A percentile compares a stretch with the other conserved stretches of the same genome.
Conservation (phyloP, 257 asterid genomes). For the Nicotiana tabacum region DNA sequence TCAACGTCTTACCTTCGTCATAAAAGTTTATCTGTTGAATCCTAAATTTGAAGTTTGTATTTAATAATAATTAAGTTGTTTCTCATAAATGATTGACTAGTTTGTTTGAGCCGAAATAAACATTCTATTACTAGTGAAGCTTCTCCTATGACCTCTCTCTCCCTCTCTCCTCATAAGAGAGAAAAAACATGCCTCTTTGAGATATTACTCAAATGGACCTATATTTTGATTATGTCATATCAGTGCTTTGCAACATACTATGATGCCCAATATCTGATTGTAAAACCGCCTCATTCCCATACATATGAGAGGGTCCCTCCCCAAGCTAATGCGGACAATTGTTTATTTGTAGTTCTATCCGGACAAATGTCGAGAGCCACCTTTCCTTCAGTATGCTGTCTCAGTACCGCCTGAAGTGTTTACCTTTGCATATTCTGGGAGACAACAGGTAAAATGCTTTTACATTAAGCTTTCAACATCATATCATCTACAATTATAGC, state of each 20-base stretch:
- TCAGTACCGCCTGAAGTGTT: constrained; percentile 68
- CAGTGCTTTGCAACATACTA: no score
- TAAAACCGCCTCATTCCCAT: not conserved
- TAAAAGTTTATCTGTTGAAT: not conserved
- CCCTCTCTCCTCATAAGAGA: not conserved
- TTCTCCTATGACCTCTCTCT: not conserved
- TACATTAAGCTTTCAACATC: not conserved
- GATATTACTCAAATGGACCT: no score
- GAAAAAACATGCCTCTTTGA: not conserved
- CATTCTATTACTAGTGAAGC: not conserved
- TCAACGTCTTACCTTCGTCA: not conserved
- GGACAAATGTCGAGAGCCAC: constrained; percentile 93
- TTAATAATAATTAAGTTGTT: not conserved
- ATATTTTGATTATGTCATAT: no score
- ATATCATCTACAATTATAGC: not conserved
- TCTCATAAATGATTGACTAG: not conserved
- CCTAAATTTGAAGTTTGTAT: not conserved
- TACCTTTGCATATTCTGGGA: constrained; percentile 72
- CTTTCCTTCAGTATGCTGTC: constrained; percentile 73
- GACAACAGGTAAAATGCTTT: constrained; percentile 57
- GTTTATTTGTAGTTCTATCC: constrained; percentile 61
- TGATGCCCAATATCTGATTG: not conserved
- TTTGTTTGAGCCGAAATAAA: not conserved
- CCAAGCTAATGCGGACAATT: constrained; percentile 12
- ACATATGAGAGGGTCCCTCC: constrained; percentile 54